Evolutionary conservation across 768 basidiomycete species (phyloP).

Genomic region (Pisolithus albus): DNA sequence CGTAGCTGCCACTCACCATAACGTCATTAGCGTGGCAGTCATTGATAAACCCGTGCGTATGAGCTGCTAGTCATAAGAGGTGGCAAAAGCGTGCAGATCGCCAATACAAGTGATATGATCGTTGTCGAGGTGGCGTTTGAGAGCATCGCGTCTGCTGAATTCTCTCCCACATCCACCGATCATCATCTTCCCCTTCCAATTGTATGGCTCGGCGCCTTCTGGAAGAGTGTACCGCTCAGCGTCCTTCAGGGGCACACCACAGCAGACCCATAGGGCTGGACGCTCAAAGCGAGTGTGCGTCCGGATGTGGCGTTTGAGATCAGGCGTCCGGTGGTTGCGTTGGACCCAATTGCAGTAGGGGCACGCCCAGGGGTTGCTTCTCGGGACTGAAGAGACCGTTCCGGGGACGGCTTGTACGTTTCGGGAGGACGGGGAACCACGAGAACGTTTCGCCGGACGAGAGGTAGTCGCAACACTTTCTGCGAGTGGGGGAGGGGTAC

Average conservation of each 20-base stretch:
- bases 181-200: constrained; percentile 25
- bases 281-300: constrained; percentile 40
- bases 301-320: constrained; percentile 52
- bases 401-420: constrained; percentile 36
- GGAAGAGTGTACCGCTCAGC: constrained; percentile 18
- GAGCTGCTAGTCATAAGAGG: constrained; percentile 11
- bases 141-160: constrained; percentile 34
- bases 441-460: constrained; percentile 19
- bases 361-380: constrained; percentile 36
- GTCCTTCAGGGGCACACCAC: constrained; percentile 26
- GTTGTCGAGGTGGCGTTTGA: constrained; percentile 35
- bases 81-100: constrained; percentile 24
- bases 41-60: background rate
- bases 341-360: constrained; percentile 44
- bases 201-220: constrained; percentile 18
- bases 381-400: constrained; percentile 13
- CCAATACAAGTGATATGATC: constrained; percentile 29
- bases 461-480: constrained; percentile 3
- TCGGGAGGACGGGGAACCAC: constrained; percentile 35
- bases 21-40: background rate
- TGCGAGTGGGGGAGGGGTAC: constrained; percentile 1
- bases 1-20: constrained; percentile 3
- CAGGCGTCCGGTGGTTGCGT: constrained; percentile 45
- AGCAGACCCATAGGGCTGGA: constrained; percentile 34
- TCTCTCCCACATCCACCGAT: constrained; percentile 33